A percentile compares a stretch with the other conserved stretches of the same genome.
Evolutionary conservation across 805 yeast species (phyloP).

Genomic region (Hemisphaericaspora nanyangensis): DNA sequence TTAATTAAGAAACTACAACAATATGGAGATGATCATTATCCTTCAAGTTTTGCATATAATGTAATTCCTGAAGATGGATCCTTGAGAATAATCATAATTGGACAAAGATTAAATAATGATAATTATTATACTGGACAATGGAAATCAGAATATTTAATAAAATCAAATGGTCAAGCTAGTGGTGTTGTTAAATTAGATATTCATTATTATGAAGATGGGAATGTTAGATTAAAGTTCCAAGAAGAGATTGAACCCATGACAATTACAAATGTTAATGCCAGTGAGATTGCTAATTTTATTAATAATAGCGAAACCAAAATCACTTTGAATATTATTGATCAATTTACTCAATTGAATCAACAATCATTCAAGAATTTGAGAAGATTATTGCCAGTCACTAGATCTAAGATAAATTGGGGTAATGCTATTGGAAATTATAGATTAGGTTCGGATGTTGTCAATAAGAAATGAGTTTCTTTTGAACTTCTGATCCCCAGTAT

Average conservation of each 20-base stretch:
- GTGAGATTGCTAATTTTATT: slow-evolving; percentile 44
- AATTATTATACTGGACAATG: slow-evolving; percentile 91
- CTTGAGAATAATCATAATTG: slow-evolving; percentile 57
- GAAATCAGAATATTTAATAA: slow-evolving; percentile 57
- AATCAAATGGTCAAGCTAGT: slow-evolving; percentile 28
- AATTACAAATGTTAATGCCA: slow-evolving; percentile 20
- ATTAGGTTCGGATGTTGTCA: slow-evolving; percentile 74
- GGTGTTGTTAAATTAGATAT: slow-evolving; percentile 69
- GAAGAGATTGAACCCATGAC: slow-evolving; percentile 22
- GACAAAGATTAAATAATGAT: slow-evolving; percentile 64
- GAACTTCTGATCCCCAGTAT: too few species aligned
- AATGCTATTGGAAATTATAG: slow-evolving; percentile 86
- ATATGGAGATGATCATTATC: slow-evolving; percentile 67
- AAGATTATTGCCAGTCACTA: slow-evolving; percentile 87
- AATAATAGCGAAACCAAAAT: slow-evolving; percentile 53
- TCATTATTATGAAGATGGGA: slow-evolving; percentile 95
- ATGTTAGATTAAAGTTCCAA: slow-evolving; percentile 65
- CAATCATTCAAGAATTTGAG: slow-evolving; percentile 77
- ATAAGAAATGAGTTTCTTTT: slow-evolving; percentile 16
- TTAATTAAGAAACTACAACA: slow-evolving; percentile 31
- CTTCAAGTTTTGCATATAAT: slow-evolving; percentile 47
- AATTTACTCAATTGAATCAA: slow-evolving; percentile 73
- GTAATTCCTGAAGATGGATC: slow-evolving; percentile 34
- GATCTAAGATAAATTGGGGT: slow-evolving; percentile 94
- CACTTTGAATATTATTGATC: slow-evolving; percentile 56